Conservation (phyloP, 139 green algal genomes). For the Chlamydomonas sp. region DNA sequence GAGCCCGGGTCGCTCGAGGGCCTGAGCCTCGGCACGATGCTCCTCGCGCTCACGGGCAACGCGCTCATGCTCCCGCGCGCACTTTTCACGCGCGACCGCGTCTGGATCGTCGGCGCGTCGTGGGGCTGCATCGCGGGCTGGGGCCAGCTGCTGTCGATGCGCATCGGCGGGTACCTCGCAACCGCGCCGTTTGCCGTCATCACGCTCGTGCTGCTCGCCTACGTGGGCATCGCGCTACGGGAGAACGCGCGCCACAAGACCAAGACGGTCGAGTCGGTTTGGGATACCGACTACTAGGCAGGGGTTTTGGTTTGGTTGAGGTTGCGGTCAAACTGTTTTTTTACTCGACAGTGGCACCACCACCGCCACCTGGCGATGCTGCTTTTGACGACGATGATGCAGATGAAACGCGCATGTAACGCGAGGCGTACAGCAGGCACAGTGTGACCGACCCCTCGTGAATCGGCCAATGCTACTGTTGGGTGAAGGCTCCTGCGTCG, state of each 20-base stretch:
- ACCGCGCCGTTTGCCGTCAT: slow-evolving; percentile 24
- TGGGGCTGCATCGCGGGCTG: slow-evolving; percentile 65
- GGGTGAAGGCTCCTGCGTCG: too few species aligned
- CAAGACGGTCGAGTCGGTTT: too few species aligned
- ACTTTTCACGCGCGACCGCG: slow-evolving; percentile 63
- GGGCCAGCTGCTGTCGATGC: slow-evolving; percentile 67
- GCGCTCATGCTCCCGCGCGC: slow-evolving; percentile 82
- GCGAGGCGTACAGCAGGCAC: too few species aligned
- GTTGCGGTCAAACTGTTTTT: too few species aligned
- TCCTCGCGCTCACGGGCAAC: slow-evolving; percentile 78
- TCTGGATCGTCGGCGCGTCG: slow-evolving; percentile 67
- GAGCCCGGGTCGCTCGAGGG: slow-evolving; percentile 56
- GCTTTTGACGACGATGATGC: too few species aligned
- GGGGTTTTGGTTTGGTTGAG: too few species aligned
- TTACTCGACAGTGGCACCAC: too few species aligned
- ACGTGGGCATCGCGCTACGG: slow-evolving; percentile 16
- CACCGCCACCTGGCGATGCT: too few species aligned
- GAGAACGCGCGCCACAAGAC: slow-evolving; percentile 14
- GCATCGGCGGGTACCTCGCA: slow-evolving; percentile 27
- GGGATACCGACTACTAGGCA: too few species aligned
- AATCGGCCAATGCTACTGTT: too few species aligned
- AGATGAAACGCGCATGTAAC: too few species aligned
- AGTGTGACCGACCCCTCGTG: too few species aligned
- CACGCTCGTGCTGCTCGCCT: slow-evolving; percentile 24
- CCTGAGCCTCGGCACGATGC: slow-evolving; percentile 58